Conservation (phyloP, 179 eudicot species). For the Beta corolliflora region DNA sequence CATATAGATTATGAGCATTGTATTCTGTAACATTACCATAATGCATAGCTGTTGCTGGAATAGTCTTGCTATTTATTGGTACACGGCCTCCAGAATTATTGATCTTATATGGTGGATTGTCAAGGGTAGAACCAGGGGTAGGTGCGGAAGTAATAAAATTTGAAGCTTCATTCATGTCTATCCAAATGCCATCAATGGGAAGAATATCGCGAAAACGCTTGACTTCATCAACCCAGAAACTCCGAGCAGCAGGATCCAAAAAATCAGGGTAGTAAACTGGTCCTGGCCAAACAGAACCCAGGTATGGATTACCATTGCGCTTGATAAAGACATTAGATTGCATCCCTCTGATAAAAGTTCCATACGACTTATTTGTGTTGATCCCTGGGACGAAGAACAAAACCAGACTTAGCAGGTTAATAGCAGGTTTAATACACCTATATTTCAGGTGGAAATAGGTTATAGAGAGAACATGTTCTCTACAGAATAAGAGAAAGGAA, state of each 20-base stretch:
- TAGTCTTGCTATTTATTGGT: conserved; percentile 51
- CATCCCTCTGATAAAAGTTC: conserved; percentile 55
- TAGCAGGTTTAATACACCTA: neutral
- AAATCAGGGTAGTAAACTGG: conserved; percentile 65
- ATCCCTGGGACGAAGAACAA: conserved; percentile 41
- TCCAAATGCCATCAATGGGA: conserved; percentile 60
- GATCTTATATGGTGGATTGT: conserved; percentile 78
- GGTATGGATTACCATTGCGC: conserved; percentile 53
- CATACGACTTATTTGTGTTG: conserved; percentile 50
- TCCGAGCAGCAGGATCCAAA: conserved; percentile 39
- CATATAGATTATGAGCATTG: conserved; percentile 70
- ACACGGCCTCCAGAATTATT: conserved; percentile 49
- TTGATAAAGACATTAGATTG: conserved; percentile 54
- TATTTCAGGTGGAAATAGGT: neutral
- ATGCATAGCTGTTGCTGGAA: conserved; percentile 66
- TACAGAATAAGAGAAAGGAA: too few relatives aligned
- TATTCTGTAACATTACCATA: conserved; percentile 56
- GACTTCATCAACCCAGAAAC: conserved; percentile 59
- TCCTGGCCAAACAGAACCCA: conserved; percentile 71
- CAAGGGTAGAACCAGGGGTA: conserved; percentile 50
- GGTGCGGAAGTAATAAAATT: conserved; percentile 49
- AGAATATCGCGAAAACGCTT: conserved; percentile 40
- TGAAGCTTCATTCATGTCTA: conserved; percentile 71
- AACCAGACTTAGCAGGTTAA: neutral
- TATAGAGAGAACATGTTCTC: too few relatives aligned